Percentiles rank a stretch among this genome's conserved stretches.
phyloP scores from a whole-genome alignment of 2,329 filamentous ascomycete species.

The Cordyceps fumosorosea region DNA sequence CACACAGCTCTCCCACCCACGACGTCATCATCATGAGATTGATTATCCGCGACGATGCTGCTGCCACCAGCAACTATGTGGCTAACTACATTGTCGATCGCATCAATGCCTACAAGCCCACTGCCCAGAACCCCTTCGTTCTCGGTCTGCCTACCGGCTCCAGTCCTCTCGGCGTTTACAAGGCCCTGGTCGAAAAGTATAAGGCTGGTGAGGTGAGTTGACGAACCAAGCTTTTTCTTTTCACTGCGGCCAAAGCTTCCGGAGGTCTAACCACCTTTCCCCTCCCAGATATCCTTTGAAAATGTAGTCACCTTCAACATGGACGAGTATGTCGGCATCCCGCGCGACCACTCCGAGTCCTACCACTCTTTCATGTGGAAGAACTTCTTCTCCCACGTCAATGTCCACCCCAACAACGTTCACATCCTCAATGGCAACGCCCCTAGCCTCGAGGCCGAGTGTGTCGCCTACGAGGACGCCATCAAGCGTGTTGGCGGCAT shows the following conservation, averaged over 20 bases:
- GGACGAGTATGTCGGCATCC: conserved; percentile 84
- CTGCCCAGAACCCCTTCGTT: conserved; percentile 67
- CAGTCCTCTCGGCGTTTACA: conserved; percentile 72
- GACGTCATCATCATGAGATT: conserved; percentile 59
- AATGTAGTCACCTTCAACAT: conserved; percentile 92
- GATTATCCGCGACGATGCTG: conserved; percentile 70
- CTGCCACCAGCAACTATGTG: conserved; percentile 65
- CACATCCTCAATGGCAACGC: conserved; percentile 81
- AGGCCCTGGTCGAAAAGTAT: conserved; percentile 63
- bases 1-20: background rate
- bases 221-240: background rate
- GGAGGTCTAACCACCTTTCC: background rate
- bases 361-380: conserved; percentile 95
- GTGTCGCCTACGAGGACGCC: conserved; percentile 70
- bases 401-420: conserved; percentile 74
- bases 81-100: conserved; percentile 78
- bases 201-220: conserved; percentile 52
- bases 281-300: conserved; percentile 65
- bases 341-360: conserved; percentile 74
- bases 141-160: conserved; percentile 79
- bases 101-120: conserved; percentile 71
- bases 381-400: conserved; percentile 80
- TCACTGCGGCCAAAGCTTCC: background rate
- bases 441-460: conserved; percentile 67
- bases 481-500: conserved; percentile 72